These are phyloP conservation scores for Pichia nanzhaoensis DNA, from an alignment of 805 yeast species.

Conservation along the genomic window DNA sequence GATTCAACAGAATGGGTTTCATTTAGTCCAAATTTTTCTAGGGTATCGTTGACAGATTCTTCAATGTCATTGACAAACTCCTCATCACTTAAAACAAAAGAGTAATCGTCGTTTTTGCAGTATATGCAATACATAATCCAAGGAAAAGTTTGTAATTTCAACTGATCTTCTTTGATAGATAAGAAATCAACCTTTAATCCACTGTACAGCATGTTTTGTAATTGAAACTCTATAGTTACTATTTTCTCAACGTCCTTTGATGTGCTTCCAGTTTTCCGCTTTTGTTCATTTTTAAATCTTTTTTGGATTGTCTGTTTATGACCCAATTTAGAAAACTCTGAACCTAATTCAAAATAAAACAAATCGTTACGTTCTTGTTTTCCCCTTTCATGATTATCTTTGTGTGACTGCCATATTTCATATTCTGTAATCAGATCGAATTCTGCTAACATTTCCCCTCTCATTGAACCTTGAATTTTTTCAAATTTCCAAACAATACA, in stretches of 20 bases:
- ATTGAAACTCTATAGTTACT: conserved; percentile 39
- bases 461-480: conserved; percentile 49
- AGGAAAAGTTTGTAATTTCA: conserved; percentile 59
- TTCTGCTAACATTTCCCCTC: conserved; percentile 32
- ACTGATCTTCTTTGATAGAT: conserved; percentile 55
- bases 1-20: too few relatives aligned
- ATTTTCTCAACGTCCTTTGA: conserved; percentile 5
- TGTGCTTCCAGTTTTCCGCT: conserved; percentile 26
- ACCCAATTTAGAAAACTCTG: conserved; percentile 26
- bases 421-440: conserved; percentile 23
- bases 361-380: conserved; percentile 31
- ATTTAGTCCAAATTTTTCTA: neutral
- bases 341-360: conserved; percentile 25
- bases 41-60: neutral
- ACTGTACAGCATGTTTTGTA: conserved; percentile 58
- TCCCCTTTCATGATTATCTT: conserved; percentile 19
- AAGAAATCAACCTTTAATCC: conserved; percentile 62
- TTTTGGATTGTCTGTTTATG: neutral
- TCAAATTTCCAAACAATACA: conserved; percentile 69
- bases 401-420: conserved; percentile 15
- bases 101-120: conserved; percentile 27
- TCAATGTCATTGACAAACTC: conserved; percentile 17
- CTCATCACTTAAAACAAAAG: conserved; percentile 23
- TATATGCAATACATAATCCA: conserved; percentile 63
- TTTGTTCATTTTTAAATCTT: neutral